These are phyloP conservation scores for Pleurotus eryngii DNA, from an alignment of 768 basidiomycete genomes.

Conservation along the genomic window DNA sequence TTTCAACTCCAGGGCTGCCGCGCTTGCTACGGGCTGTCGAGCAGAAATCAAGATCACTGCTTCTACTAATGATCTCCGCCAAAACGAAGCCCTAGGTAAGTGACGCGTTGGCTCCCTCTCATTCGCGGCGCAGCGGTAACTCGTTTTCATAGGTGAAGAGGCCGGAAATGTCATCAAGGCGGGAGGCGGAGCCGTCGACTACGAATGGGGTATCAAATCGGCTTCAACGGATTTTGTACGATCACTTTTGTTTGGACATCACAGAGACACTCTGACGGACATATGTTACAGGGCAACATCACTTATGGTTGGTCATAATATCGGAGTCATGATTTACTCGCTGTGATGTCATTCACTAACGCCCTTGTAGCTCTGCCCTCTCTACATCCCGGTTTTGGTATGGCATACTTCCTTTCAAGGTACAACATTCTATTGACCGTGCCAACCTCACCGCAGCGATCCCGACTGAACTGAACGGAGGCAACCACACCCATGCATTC, in stretches of 20 bases:
- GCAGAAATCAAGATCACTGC: conserved; percentile 34
- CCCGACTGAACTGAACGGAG: conserved; percentile 66
- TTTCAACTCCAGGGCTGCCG: conserved; percentile 49
- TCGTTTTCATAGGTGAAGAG: conserved; percentile 49
- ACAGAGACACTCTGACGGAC: not conserved
- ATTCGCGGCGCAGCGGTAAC: not conserved
- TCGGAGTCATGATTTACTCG: not conserved
- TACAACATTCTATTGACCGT: not conserved
- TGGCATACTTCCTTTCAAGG: conserved; percentile 9
- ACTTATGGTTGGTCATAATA: conserved; percentile 53
- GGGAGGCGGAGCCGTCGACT: conserved; percentile 60
- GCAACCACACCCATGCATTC: conserved; percentile 76
- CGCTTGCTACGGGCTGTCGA: conserved; percentile 61
- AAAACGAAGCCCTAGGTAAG: conserved; percentile 62
- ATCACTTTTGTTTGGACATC: conserved; percentile 6
- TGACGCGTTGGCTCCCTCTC: not conserved
- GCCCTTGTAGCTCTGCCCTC: conserved; percentile 49
- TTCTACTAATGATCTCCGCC: conserved; percentile 53
- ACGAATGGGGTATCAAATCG: conserved; percentile 61
- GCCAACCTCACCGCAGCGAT: conserved; percentile 48
- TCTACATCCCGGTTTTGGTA: conserved; percentile 73
- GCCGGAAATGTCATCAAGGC: conserved; percentile 59
- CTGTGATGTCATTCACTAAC: not conserved
- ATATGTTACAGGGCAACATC: conserved; percentile 56
- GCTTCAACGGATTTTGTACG: conserved; percentile 85